phyloP scores from a whole-genome alignment of 805 yeast genomes.

The Lipomyces mesembrius region DNA sequence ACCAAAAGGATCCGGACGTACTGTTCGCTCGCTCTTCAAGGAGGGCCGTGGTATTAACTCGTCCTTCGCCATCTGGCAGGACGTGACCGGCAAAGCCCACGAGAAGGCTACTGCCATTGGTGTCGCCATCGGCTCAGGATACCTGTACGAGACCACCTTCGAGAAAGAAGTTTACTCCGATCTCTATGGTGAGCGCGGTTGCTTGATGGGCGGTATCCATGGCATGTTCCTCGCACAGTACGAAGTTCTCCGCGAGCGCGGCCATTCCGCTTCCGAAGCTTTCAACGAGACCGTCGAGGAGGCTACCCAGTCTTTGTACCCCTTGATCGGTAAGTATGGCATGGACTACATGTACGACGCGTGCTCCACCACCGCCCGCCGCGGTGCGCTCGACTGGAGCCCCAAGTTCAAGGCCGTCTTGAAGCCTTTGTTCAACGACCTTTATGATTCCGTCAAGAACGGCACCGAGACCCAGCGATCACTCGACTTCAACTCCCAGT shows the following conservation, averaged over 20 bases:
- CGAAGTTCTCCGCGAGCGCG: constrained; percentile 99
- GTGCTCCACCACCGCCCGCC: constrained; percentile 99
- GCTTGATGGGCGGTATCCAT: constrained; percentile 99
- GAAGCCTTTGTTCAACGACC: constrained; percentile 97
- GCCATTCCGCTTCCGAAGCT: constrained; percentile 99
- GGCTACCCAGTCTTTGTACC: constrained; percentile 99
- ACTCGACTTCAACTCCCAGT: constrained; percentile 95
- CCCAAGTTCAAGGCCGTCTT: constrained; percentile 98
- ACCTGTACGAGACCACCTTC: constrained; percentile 99
- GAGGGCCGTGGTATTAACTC: constrained; percentile 99
- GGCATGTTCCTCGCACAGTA: constrained; percentile 99
- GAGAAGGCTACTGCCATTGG: constrained; percentile 99
- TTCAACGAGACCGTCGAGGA: constrained; percentile 99
- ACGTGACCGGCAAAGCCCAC: constrained; percentile 98
- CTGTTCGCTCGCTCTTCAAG: constrained; percentile 98
- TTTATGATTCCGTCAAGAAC: constrained; percentile 91
- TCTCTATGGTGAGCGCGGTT: constrained; percentile 99
- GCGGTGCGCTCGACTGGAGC: constrained; percentile 99
- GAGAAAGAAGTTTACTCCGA: constrained; percentile 99
- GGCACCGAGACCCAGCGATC: constrained; percentile 99
- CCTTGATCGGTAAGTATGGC: constrained; percentile 98
- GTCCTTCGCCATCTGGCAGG: constrained; percentile 99
- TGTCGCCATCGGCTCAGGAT: constrained; percentile 99
- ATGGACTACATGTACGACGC: constrained; percentile 99
- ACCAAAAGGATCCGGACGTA: constrained; percentile 99